Conservation (phyloP, 768 basidiomycete species). For the Mycena capillaripes region DNA sequence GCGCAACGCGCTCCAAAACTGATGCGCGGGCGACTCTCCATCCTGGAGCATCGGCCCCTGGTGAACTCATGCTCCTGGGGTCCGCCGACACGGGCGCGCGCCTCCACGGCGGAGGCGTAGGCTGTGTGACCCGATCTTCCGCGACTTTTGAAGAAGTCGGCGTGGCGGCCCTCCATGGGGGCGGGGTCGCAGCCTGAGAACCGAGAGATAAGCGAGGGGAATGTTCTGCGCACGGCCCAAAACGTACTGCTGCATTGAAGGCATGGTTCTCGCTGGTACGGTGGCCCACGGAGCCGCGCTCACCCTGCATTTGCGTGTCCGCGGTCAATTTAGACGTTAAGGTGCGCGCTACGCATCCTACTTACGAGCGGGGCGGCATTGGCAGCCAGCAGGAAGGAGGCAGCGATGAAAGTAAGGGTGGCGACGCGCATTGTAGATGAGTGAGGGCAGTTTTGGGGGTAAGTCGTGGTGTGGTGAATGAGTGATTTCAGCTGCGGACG, state of each 20-base stretch:
- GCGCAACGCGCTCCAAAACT: neutral
- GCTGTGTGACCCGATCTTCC: neutral
- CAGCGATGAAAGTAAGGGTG: constrained; percentile 8
- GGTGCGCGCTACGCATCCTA: neutral
- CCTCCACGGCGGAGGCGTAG: neutral
- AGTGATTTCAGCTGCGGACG: neutral
- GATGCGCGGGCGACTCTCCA: neutral
- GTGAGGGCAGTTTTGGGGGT: neutral
- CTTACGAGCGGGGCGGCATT: constrained; percentile 26
- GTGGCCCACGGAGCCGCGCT: constrained; percentile 12
- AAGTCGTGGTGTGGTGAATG: neutral
- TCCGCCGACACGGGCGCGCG: neutral
- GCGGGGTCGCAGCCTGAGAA: constrained; percentile 1
- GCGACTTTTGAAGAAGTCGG: neutral
- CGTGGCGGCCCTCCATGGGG: neutral
- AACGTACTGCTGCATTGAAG: constrained; percentile 11
- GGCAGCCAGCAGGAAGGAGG: neutral
- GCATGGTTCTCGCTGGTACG: neutral
- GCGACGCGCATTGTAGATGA: constrained; percentile 5
- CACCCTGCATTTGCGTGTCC: constrained; percentile 5
- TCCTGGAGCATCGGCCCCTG: neutral
- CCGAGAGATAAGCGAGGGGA: neutral
- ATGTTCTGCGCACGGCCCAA: neutral
- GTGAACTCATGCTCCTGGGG: neutral
- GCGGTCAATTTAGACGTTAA: constrained; percentile 18